These are phyloP conservation scores for Pyricularia pennisetigena DNA, from an alignment of 2,329 filamentous ascomycete species.

Conservation along the genomic window DNA sequence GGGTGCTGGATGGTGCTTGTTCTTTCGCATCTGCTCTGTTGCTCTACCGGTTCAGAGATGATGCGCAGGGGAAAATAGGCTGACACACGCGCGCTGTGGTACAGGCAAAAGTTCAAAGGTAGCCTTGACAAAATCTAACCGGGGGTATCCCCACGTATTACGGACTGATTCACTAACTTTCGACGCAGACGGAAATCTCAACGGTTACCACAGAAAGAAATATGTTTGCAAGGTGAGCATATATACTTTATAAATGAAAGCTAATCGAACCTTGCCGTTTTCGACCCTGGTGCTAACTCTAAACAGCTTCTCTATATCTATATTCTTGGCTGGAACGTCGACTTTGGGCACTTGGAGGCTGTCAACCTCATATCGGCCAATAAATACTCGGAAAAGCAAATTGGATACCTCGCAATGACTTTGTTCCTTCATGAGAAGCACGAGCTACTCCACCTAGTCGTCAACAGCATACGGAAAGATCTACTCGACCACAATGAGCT, in stretches of 20 bases:
- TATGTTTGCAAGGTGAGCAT: conserved; percentile 84
- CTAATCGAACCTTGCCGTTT: neutral
- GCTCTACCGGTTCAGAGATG: neutral
- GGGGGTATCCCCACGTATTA: neutral
- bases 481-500: conserved; percentile 90
- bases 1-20: conserved; percentile 17
- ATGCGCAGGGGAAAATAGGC: neutral
- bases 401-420: conserved; percentile 95
- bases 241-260: neutral
- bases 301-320: conserved; percentile 86
- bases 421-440: conserved; percentile 96
- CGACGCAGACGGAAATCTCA: conserved; percentile 65
- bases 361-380: conserved; percentile 94
- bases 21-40: conserved; percentile 7
- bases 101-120: conserved; percentile 84
- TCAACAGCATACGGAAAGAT: conserved; percentile 98
- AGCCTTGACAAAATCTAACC: conserved; percentile 15
- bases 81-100: neutral
- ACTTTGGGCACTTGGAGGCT: conserved; percentile 96
- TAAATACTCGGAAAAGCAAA: conserved; percentile 99
- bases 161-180: neutral
- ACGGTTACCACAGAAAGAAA: conserved; percentile 99
- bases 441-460: conserved; percentile 88
- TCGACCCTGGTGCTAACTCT: conserved; percentile 4
- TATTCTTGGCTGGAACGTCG: conserved; percentile 97